phyloP scores from a whole-genome alignment of 441 rosid genomes.

The Kokia cookei region DNA sequence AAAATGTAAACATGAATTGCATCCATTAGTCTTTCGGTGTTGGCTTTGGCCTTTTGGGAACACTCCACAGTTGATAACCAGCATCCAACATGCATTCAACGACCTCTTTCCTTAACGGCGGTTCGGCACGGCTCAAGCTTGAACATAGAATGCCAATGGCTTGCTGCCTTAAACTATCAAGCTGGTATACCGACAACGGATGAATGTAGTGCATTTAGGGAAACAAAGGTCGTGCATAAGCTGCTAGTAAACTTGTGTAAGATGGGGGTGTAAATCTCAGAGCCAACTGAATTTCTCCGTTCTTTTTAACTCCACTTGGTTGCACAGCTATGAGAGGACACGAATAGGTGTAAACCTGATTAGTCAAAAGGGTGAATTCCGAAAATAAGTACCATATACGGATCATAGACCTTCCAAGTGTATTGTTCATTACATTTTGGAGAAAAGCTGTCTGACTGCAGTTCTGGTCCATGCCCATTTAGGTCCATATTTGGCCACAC shows the following conservation, averaged over 20 bases:
- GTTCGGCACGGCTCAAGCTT: background rate
- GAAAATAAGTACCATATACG: background rate
- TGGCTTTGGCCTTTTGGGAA: background rate
- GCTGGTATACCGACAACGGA: background rate
- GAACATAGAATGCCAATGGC: background rate
- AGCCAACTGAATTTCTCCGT: slow-evolving; percentile 1
- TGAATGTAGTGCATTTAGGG: background rate
- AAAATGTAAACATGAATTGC: background rate
- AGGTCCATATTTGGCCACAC: background rate
- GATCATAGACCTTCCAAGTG: background rate
- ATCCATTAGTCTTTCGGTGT: background rate
- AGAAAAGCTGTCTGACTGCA: background rate
- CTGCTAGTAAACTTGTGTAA: background rate
- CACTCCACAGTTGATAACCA: background rate
- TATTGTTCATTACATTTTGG: background rate
- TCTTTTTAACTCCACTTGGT: background rate
- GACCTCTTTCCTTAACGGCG: slow-evolving; percentile 1
- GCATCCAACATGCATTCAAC: background rate
- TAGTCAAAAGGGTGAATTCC: background rate
- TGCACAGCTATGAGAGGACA: background rate
- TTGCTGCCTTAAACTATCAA: background rate
- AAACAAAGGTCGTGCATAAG: background rate
- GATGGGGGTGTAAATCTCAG: too few relatives aligned
- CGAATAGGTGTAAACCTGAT: background rate
- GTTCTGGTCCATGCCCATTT: background rate